Evolutionary conservation across 2,329 filamentous ascomycete species (phyloP).

Genomic region (Blumeria hordei): DNA sequence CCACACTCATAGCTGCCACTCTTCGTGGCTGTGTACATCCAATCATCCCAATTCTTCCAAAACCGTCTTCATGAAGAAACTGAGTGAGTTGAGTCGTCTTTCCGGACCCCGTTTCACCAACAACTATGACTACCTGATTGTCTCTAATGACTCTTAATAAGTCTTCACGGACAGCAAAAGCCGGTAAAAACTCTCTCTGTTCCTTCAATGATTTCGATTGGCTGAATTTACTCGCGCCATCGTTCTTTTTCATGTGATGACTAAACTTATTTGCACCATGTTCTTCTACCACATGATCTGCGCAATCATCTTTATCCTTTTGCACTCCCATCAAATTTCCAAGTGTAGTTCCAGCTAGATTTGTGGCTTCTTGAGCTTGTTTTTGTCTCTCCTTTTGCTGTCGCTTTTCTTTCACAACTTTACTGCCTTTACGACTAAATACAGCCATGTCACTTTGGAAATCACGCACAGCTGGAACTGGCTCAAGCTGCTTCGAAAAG

Average conservation of each 20-base stretch:
- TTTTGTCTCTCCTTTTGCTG: conserved; percentile 84
- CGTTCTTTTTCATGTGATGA: conserved; percentile 67
- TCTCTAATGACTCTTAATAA: conserved; percentile 77
- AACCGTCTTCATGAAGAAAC: conserved; percentile 88
- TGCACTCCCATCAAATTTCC: conserved; percentile 93
- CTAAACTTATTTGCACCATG: conserved; percentile 57
- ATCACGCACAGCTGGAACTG: conserved; percentile 77
- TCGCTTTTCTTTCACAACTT: conserved; percentile 70
- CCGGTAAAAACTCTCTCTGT: conserved; percentile 79
- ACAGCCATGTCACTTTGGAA: conserved; percentile 97
- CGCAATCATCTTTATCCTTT: conserved; percentile 80
- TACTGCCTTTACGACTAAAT: conserved; percentile 85
- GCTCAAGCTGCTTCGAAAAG: conserved; percentile 92
- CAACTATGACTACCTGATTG: conserved; percentile 91
- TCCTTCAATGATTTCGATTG: conserved; percentile 75
- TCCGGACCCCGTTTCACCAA: conserved; percentile 89
- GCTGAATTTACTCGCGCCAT: conserved; percentile 76
- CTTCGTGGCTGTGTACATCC: conserved; percentile 89
- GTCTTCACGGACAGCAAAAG: conserved; percentile 90
- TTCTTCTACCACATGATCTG: conserved; percentile 47
- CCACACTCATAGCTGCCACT: conserved; percentile 96
- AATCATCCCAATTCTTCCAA: conserved; percentile 68
- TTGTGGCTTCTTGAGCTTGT: conserved; percentile 87
- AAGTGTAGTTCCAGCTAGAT: conserved; percentile 69
- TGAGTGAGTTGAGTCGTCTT: conserved; percentile 97